Conservation (phyloP, 139 green algal genomes). For the Chlamydomonas asymmetrica region DNA sequence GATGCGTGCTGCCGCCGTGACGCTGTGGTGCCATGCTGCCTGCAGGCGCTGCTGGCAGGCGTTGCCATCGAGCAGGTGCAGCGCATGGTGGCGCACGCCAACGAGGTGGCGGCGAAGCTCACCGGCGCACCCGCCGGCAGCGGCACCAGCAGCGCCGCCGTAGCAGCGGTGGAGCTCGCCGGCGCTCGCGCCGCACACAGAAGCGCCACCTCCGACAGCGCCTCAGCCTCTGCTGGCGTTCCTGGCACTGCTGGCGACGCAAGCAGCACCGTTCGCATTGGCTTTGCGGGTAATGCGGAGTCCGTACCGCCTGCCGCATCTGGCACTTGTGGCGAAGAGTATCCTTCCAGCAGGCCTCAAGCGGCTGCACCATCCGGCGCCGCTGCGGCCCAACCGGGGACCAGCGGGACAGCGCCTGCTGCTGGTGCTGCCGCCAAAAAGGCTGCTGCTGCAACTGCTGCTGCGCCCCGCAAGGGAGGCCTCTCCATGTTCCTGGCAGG, state of each 20-base stretch:
- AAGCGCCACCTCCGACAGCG: background rate
- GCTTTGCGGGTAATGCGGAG: background rate
- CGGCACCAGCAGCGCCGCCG: background rate
- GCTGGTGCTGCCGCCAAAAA: background rate
- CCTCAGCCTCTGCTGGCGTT: background rate
- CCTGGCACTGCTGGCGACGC: background rate
- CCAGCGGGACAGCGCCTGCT: background rate
- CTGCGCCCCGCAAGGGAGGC: conserved; percentile 52
- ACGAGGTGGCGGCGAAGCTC: conserved; percentile 22
- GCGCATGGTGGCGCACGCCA: conserved; percentile 10
- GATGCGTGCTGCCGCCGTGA: background rate
- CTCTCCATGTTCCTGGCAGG: conserved; percentile 77
- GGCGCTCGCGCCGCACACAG: background rate
- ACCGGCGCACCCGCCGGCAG: background rate
- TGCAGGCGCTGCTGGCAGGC: conserved; percentile 20
- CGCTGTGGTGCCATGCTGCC: background rate
- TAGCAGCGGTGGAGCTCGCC: background rate
- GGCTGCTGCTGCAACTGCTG: too few relatives aligned
- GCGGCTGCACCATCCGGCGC: background rate
- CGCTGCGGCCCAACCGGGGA: background rate
- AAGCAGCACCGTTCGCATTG: background rate
- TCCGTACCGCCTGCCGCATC: background rate
- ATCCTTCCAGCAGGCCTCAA: too few relatives aligned
- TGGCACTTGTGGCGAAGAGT: background rate
- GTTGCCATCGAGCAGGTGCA: conserved; percentile 24